Evolutionary conservation across 306 rosid species (phyloP).

Genomic region (Gleditsia sinensis): DNA sequence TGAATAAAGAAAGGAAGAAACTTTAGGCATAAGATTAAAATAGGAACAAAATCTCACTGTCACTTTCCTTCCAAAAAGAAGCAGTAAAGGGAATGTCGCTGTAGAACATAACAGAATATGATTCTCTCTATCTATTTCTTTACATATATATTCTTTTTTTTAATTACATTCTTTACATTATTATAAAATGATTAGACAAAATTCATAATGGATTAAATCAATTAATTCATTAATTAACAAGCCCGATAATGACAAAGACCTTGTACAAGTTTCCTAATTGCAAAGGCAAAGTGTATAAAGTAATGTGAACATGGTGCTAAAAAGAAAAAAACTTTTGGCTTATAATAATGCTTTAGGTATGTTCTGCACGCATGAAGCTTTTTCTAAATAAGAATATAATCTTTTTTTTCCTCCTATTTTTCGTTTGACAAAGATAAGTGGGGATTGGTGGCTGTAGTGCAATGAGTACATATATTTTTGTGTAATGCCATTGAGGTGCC

Average conservation of each 20-base stretch:
- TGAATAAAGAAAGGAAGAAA: not conserved
- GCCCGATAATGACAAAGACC: slow-evolving; percentile 19
- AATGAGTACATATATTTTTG: not conserved
- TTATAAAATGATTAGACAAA: slow-evolving; percentile 11
- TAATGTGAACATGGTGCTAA: slow-evolving; percentile 12
- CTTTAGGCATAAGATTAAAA: slow-evolving; percentile 28
- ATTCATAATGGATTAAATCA: not conserved
- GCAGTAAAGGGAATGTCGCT: slow-evolving; percentile 40
- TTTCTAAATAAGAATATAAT: not conserved
- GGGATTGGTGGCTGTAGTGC: slow-evolving; percentile 24
- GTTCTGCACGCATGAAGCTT: not conserved
- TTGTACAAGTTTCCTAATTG: slow-evolving; percentile 33
- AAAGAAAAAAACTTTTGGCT: slow-evolving; percentile 10
- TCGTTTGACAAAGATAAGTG: slow-evolving; percentile 12
- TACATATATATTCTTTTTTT: slow-evolving; percentile 28
- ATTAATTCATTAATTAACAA: not conserved
- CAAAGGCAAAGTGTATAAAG: slow-evolving; percentile 8
- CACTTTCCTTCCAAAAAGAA: slow-evolving; percentile 33
- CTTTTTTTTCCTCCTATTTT: not conserved
- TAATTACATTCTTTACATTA: too few species aligned
- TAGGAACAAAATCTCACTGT: slow-evolving; percentile 29
- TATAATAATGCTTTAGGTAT: not conserved
- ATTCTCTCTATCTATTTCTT: slow-evolving; percentile 30
- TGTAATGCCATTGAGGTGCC: not conserved
- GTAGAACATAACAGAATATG: slow-evolving; percentile 33